Base-by-base conservation (phyloP, 441 rosid genomes). In the Bruguiera hainesii region DNA sequence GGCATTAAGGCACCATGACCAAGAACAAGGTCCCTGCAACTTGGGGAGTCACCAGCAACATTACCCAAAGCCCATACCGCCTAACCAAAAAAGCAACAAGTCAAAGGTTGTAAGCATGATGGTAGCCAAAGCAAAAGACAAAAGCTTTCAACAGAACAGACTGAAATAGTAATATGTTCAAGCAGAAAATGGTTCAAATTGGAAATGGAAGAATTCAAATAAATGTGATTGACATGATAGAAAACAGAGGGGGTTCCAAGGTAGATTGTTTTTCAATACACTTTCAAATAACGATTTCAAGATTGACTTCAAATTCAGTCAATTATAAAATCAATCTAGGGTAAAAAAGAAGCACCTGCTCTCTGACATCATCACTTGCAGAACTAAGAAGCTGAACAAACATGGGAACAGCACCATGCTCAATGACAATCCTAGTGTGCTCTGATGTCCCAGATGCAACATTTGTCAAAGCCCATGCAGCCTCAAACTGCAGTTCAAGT, bases 1-100 rank as follows among this genome's bases (percentile, higher is more conserved):
- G 96, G 92, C 37, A 70, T 66, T 66, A 91, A 53, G 52, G 94
- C 96, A 28, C 92, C 92, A 78, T 74, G 63, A 1, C 80, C 64
- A 66, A 91, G 92, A 70, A 89, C 97, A 61, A 89, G 86, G 72
- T 91, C 93, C 30, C 96, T 85, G 74, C 93, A 91, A 68, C 73
- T 82, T 57, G 97, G 89, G 39, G 97, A 89, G 70, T 89, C 96
- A 55, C 97, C 96, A 66, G 96, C 96, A 77, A 91, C 89, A 75
- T 91, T 89, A 56, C 96, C 97, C 81, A 89, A 73, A 37, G 94
- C 96, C 94, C 96, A 87, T 35, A 91, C 89, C 60, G 92, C 97
- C 97, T 91, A 61, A 53, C 15, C 46, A 56, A 33, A 31, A 16
- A 26, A 66, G 66, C 56, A 57, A 13, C 5, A 33, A 52, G 52